phyloP scores from a whole-genome alignment of 805 yeast genomes.

The Metschnikowia lachancei region DNA sequence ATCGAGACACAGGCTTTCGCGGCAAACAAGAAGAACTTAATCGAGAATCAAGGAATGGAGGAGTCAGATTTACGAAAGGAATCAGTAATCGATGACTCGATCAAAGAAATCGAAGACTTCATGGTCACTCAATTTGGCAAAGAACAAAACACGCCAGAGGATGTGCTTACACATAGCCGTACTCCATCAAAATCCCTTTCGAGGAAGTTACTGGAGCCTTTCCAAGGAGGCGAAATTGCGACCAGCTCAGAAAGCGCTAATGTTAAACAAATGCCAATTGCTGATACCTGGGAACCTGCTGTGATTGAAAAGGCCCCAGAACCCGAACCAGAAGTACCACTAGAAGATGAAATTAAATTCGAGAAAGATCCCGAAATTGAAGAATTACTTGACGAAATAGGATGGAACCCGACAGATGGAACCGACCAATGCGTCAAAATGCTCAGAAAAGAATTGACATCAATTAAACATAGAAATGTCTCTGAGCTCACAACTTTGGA shows the following conservation, averaged over 20 bases:
- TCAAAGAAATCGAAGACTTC: slow-evolving; percentile 40
- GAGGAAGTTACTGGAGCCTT: slow-evolving; percentile 3
- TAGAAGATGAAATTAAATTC: slow-evolving; percentile 6
- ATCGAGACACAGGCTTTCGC: slow-evolving; percentile 1
- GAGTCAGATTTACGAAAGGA: slow-evolving; percentile 6
- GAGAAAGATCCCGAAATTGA: slow-evolving; percentile 48
- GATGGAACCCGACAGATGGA: slow-evolving; percentile 71
- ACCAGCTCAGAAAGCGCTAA: not conserved
- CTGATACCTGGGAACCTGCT: slow-evolving; percentile 1
- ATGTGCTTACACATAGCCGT: slow-evolving; percentile 5
- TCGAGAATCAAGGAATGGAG: not conserved
- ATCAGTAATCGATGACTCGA: slow-evolving; percentile 31
- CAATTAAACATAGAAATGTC: slow-evolving; percentile 61
- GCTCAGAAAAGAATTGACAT: slow-evolving; percentile 56
- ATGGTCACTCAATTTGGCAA: slow-evolving; percentile 34
- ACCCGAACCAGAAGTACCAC: not conserved
- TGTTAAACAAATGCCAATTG: not conserved
- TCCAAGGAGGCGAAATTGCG: not conserved
- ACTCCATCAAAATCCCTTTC: slow-evolving; percentile 4
- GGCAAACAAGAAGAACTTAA: not conserved
- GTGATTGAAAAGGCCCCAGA: slow-evolving; percentile 1
- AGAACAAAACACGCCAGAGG: slow-evolving; percentile 1
- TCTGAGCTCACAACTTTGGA: slow-evolving; percentile 41
- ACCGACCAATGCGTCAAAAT: slow-evolving; percentile 55
- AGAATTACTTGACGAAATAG: slow-evolving; percentile 72